A percentile compares a stretch with the other conserved stretches of the same genome.
Evolutionary conservation across 441 rosid genomes (phyloP).

Genomic region (Aleurites moluccanus): DNA sequence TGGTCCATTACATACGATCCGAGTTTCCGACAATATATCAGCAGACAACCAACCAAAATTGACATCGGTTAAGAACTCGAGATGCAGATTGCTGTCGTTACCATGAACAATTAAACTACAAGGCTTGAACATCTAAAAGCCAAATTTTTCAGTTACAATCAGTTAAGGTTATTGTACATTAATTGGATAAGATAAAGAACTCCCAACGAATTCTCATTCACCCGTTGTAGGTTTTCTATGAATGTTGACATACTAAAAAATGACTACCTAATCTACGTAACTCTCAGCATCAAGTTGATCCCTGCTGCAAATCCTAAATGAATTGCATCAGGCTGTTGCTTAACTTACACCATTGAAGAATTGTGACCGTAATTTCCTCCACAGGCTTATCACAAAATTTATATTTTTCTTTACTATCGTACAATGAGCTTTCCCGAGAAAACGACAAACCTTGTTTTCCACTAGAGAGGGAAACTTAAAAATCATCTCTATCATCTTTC

Average conservation of each 20-base stretch:
- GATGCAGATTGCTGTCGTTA: constrained; percentile 21
- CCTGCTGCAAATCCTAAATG: constrained; percentile 40
- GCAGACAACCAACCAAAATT: constrained; percentile 32
- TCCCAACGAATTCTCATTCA: constrained; percentile 37
- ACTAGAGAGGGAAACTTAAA: constrained; percentile 46
- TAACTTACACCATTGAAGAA: constrained; percentile 41
- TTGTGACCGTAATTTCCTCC: constrained; percentile 31
- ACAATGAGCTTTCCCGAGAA: constrained; percentile 45
- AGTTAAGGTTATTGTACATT: constrained; percentile 59
- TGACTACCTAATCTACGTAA: constrained; percentile 64
- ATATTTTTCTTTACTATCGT: constrained; percentile 42
- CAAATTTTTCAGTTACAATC: constrained; percentile 45
- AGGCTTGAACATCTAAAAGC: constrained; percentile 40
- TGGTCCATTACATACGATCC: constrained; percentile 23
- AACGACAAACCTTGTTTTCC: constrained; percentile 36
- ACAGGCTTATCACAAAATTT: constrained; percentile 55
- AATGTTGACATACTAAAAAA: constrained; percentile 53
- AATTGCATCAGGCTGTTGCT: constrained; percentile 40
- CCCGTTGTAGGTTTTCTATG: constrained; percentile 38
- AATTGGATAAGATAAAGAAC: constrained; percentile 43
- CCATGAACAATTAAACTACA: constrained; percentile 35
- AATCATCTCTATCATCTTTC: constrained; percentile 68
- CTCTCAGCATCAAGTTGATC: constrained; percentile 40
- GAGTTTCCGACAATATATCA: constrained; percentile 1
- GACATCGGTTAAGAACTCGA: not conserved